These are phyloP conservation scores for Saccharomyces pastorianus DNA, from an alignment of 1,139 yeast genomes.

Conservation along the genomic window DNA sequence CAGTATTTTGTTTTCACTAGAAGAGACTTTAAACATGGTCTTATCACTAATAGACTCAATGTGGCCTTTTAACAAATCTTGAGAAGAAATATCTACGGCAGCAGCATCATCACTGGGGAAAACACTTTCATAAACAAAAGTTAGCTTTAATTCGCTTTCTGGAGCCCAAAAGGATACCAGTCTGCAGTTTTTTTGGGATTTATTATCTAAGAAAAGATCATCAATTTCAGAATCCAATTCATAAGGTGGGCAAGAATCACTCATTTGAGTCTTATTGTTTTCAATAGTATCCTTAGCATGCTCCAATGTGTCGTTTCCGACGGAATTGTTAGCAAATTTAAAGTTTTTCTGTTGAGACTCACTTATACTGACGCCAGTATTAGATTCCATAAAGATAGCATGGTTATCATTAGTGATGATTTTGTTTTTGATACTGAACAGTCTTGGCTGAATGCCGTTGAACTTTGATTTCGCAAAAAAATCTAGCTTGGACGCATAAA, in stretches of 20 bases:
- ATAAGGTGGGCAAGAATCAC: conserved; percentile 26
- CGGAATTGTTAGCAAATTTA: background rate
- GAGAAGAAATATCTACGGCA: conserved; percentile 35
- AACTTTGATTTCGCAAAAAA: conserved; percentile 61
- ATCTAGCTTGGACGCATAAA: conserved; percentile 88
- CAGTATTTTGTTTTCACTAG: conserved; percentile 67
- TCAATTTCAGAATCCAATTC: conserved; percentile 65
- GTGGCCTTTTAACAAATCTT: conserved; percentile 32
- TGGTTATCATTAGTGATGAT: conserved; percentile 52
- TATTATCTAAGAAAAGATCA: conserved; percentile 56
- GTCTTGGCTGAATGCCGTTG: conserved; percentile 21
- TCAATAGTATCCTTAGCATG: background rate
- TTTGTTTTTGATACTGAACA: conserved; percentile 23
- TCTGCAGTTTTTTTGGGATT: conserved; percentile 47
- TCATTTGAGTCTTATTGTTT: background rate
- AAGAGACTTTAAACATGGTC: conserved; percentile 71
- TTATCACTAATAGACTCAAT: conserved; percentile 66
- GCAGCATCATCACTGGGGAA: conserved; percentile 36
- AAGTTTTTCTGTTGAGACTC: background rate
- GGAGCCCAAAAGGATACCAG: conserved; percentile 75
- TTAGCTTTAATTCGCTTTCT: conserved; percentile 61
- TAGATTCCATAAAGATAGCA: conserved; percentile 83
- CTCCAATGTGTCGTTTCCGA: conserved; percentile 1
- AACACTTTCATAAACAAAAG: conserved; percentile 76
- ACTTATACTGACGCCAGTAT: conserved; percentile 4